Base-by-base conservation (phyloP, 1,139 yeast species). In the Maudiozyma humilis region DNA sequence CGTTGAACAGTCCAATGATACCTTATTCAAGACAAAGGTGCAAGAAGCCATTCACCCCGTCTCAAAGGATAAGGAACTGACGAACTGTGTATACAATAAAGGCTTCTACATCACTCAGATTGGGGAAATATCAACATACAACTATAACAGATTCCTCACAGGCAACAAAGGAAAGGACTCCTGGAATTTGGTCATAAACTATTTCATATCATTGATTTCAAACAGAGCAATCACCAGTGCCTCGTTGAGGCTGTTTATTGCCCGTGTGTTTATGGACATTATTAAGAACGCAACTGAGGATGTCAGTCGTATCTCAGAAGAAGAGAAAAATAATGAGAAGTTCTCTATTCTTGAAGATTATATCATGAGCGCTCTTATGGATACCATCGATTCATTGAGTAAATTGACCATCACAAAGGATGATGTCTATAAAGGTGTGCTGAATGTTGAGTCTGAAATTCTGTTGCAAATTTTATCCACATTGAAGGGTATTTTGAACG, bases 401-500 rank as follows among this genome's bases (percentile, higher is more conserved):
- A 49, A 54, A 1, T 50, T 67, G 44, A 56, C 53, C 3, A 50
- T 54, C 1, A 51, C 55, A 1, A 53, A 53, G 14, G 59, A 53
- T 17, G 56, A 57, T 10, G 54, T 63, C 6, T 58, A 57, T 38
- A 52, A 52, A 32, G 65, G 62, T 10, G 49, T 50, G 12, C 52
- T 62, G 13, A 55, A 55, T 36, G 54, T 59, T 1, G 86, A 79
- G 53, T 73, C 79, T 5, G 91, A 84, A 45, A 77, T 86, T 44
- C 79, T 82, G 51, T 72, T 82, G 17, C 73, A 73, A 30, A 65
- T 77, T 0, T 67, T 88, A 39, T 73, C 77, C 30, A 79, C 86
- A 0, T 63, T 89, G 41, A 82, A 81, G 55, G 77, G 73, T 32
- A 69, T 88, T 20, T 71, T 89, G 36, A 94, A 87, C 55, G 79